Evolutionary conservation across 768 basidiomycete genomes (phyloP).

Genomic region (Mycena venus): DNA sequence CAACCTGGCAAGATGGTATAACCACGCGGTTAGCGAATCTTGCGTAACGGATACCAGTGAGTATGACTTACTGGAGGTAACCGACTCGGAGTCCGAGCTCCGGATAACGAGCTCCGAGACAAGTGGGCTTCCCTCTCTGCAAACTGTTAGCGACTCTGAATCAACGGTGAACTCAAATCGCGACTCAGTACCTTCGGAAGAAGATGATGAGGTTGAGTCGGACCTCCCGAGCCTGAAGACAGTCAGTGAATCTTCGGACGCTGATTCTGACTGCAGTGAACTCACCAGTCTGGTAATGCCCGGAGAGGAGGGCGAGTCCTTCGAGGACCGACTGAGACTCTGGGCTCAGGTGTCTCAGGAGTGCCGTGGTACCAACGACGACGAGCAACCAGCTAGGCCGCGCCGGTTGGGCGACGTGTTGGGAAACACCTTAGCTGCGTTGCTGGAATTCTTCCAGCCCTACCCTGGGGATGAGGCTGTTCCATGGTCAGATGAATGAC

Average conservation of each 20-base stretch:
- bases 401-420: constrained; percentile 10
- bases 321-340: neutral
- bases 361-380: too few relatives aligned
- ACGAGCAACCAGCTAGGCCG: neutral
- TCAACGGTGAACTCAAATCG: neutral
- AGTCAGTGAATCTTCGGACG: neutral
- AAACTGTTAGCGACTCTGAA: neutral
- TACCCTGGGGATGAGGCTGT: constrained; percentile 1
- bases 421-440: neutral
- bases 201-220: neutral
- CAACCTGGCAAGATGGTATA: neutral
- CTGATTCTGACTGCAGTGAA: neutral
- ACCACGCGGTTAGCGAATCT: neutral
- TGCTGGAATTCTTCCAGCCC: constrained; percentile 12
- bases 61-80: neutral
- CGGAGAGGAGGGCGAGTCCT: neutral
- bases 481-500: neutral
- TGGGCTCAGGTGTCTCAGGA: neutral
- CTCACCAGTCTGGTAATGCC: neutral
- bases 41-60: neutral
- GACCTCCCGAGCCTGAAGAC: neutral
- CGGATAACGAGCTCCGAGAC: neutral
- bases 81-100: neutral
- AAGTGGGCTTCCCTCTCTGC: neutral
- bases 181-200: neutral